Conservation (phyloP, 768 basidiomycete species). For the Xerocomellus amylosporus region DNA sequence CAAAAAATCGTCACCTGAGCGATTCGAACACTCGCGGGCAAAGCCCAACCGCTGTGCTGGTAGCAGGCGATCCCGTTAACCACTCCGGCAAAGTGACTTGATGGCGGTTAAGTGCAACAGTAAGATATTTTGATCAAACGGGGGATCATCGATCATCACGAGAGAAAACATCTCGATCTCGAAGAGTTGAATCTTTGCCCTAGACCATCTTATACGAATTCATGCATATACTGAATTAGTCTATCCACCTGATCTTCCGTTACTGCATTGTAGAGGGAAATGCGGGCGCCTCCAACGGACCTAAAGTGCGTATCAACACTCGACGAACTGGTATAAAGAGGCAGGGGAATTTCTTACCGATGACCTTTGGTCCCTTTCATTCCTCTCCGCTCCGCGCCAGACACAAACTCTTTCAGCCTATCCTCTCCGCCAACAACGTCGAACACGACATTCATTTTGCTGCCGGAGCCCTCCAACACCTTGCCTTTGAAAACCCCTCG, state of each 20-base stretch:
- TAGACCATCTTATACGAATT: slow-evolving; percentile 38
- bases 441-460: slow-evolving; percentile 97
- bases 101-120: rapidly evolving
- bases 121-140: not conserved
- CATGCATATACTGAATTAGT: slow-evolving; percentile 56
- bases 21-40: slow-evolving; percentile 64
- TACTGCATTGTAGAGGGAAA: slow-evolving; percentile 88
- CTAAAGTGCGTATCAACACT: slow-evolving; percentile 29
- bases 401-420: slow-evolving; percentile 69
- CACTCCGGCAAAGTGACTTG: slow-evolving; percentile 90
- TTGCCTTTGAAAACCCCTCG: slow-evolving; percentile 68
- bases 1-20: slow-evolving; percentile 55
- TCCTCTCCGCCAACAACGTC: slow-evolving; percentile 71
- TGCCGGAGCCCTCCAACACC: slow-evolving; percentile 72
- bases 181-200: slow-evolving; percentile 7
- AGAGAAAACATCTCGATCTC: not conserved
- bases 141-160: not conserved
- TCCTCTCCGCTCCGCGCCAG: slow-evolving; percentile 72
- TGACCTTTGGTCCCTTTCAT: slow-evolving; percentile 93
- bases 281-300: slow-evolving; percentile 69
- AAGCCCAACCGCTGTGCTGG: slow-evolving; percentile 52
- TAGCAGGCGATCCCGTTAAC: slow-evolving; percentile 88
- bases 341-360: slow-evolving; percentile 53
- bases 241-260: slow-evolving; percentile 68
- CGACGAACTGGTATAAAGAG: not conserved